Evolutionary conservation across 805 yeast genomes (phyloP), one percentile per base, ranked within the genome.

Genomic region (Ogataea thermomethanolica): DNA sequence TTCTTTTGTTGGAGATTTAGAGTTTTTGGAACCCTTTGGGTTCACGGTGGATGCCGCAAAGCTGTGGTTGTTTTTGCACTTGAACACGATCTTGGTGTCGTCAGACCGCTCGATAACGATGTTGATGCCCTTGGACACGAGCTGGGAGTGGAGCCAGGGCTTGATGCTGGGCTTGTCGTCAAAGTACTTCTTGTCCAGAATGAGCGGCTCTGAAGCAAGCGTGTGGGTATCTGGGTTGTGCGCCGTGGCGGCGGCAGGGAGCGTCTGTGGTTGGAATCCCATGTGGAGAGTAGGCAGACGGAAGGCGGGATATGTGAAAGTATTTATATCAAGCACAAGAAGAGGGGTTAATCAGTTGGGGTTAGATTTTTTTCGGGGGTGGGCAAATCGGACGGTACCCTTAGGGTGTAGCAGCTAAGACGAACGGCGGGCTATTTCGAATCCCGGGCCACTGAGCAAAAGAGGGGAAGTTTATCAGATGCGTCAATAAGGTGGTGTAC

Each of bases 91-190:
- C 56, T 79, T 79, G 31, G 73, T 63, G 34, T 67, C 71, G 57
- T 79, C 86, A 3, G 81, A 74, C 23, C 86, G 60, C 61, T 78
- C 84, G 40, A 79, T 79, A 11, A 77, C 84, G 9, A 79, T 66
- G 39, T 69, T 70, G 29, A 77, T 70, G 5, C 81, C 80, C 46
- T 67, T 68, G 7, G 66, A 59, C n/a, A 63, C 61, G 35, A 70
- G 62, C 40, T 76, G 68, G 35, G 66, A 59, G 48, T 69, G 77
- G 37, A 79, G 58, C 84, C 84, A 79, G 5, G 84, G 84, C 54
- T 79, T 79, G 47, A 79, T 77, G 17, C 69, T 73, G 23, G 69
- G 60, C 48, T 68, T 74, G 41, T 67, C 70, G 25, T 58, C 51
- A 51, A 71, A 69, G 39, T 46, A 39, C 41, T 59, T 54, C 37